Evolutionary conservation across 73 alveolate genomes (phyloP), one percentile per base, ranked within the genome.

Genomic region (Paramecium sonneborni): DNA sequence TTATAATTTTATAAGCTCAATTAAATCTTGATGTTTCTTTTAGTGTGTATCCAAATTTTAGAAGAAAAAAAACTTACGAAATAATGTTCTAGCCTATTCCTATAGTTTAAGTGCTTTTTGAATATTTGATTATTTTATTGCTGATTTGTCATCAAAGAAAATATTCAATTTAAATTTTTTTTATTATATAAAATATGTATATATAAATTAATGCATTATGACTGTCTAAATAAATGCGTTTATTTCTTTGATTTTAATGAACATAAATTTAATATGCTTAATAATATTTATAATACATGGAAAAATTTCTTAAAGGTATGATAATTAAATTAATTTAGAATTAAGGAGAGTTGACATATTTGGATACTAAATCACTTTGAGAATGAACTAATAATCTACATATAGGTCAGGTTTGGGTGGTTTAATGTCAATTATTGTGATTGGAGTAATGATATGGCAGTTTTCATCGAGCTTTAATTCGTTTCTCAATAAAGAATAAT

Each of bases 311-410:
- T 30, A 62, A 62, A 11, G 84, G 84, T 62, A 62, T 32, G 39
- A 30, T 30, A 62, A 52, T 18, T 52, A 62, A 62, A 26, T 14
- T 3, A 15, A 62, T 10, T 62, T 62, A 72, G 86, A 38, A 37
- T 21, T 72, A 30, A 72, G 57, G 35, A 72, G 86, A 72, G 57
- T 72, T 28, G 86, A 72, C 44, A 72, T 72, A 23, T 72, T 72
- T 72, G 86, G 86, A 10, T 72, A 72, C 24, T 18, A 32, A 21
- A 72, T 72, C 32, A 38, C 58, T 14, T 37, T 72, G 32, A 30
- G 86, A 72, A 32, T 72, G 55, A 72, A 72, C 11, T 21, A 38
- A 38, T 18, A 72, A 34, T 72, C 86, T n/a, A 72, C 57, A 5
- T 72, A 72, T 35, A 30, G 57, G 8, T 12, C 86, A 35, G 32